A percentile compares a stretch with the other conserved stretches of the same genome.
These are phyloP conservation scores for Klebsormidium nitens DNA, from an alignment of 139 green algal genomes.

Conservation along the genomic window DNA sequence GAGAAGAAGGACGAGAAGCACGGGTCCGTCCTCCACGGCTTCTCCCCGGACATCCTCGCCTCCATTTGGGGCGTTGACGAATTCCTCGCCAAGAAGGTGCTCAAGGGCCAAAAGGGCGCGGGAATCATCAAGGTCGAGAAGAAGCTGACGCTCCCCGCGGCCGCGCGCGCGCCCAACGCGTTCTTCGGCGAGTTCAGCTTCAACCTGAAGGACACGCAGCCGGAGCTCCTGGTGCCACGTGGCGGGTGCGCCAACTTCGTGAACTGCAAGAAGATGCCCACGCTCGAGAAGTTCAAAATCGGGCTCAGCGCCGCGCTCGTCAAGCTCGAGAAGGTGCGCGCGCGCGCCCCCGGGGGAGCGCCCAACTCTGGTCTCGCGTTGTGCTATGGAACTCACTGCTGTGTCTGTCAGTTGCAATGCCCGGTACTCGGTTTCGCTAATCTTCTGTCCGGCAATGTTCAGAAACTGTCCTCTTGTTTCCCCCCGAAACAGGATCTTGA, in stretches of 20 bases:
- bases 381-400: too few species aligned
- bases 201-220: conserved; percentile 3
- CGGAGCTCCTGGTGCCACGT: background rate
- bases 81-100: conserved; percentile 15
- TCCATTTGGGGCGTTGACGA: conserved; percentile 25
- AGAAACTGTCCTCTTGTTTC: too few species aligned
- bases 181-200: conserved; percentile 26
- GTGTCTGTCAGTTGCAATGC: too few species aligned
- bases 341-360: too few species aligned
- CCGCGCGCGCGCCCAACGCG: background rate
- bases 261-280: conserved; percentile 12
- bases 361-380: too few species aligned
- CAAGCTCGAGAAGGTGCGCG: too few species aligned
- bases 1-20: too few species aligned
- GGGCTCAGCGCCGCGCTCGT: too few species aligned
- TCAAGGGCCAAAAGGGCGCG: conserved; percentile 19
- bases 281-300: conserved; percentile 7
- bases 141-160: background rate
- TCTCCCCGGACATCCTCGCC: conserved; percentile 19
- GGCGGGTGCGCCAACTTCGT: conserved; percentile 1
- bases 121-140: conserved; percentile 23
- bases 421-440: too few species aligned
- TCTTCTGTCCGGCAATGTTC: too few species aligned
- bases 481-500: too few species aligned
- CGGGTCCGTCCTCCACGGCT: too few species aligned